These are phyloP conservation scores for Suillus cothurnatus DNA, from an alignment of 768 basidiomycete species.

Conservation along the genomic window DNA sequence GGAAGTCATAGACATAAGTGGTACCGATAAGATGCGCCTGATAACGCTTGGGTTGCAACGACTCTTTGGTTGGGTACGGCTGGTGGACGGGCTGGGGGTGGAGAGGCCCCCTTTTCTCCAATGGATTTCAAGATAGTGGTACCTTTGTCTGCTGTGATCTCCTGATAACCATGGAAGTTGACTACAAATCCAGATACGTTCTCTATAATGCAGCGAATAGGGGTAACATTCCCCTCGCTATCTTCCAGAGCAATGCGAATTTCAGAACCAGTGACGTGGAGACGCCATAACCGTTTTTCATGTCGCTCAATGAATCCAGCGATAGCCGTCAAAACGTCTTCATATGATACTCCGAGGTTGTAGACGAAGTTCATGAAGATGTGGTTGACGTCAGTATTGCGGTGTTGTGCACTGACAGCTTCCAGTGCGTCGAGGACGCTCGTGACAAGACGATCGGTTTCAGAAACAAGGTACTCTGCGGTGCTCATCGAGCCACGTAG, in stretches of 20 bases:
- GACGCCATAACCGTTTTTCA: slow-evolving; percentile 96
- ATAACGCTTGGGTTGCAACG: slow-evolving; percentile 98
- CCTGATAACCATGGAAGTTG: slow-evolving; percentile 97
- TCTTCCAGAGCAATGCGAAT: slow-evolving; percentile 96
- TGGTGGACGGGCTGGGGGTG: slow-evolving; percentile 95
- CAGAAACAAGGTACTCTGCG: slow-evolving; percentile 97
- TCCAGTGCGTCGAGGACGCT: slow-evolving; percentile 93
- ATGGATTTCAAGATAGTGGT: slow-evolving; percentile 96
- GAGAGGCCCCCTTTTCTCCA: slow-evolving; percentile 94
- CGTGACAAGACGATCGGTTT: slow-evolving; percentile 95
- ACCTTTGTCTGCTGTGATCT: slow-evolving; percentile 95
- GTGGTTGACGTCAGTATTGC: slow-evolving; percentile 96
- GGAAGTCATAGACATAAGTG: slow-evolving; percentile 99
- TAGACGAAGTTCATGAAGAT: slow-evolving; percentile 99
- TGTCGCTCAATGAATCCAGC: slow-evolving; percentile 99
- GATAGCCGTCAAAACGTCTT: slow-evolving; percentile 95
- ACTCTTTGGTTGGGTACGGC: slow-evolving; percentile 96
- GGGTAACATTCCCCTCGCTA: slow-evolving; percentile 90
- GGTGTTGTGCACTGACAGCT: slow-evolving; percentile 85
- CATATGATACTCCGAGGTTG: slow-evolving; percentile 92
- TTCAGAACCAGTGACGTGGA: slow-evolving; percentile 97
- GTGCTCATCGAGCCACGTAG: slow-evolving; percentile 90
- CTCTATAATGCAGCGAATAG: slow-evolving; percentile 97
- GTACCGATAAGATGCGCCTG: slow-evolving; percentile 98
- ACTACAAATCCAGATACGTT: slow-evolving; percentile 99